Evolutionary conservation across 345 rosid genomes (phyloP), one percentile per base, ranked within the genome.

Genomic region (Pelargonium nanum): DNA sequence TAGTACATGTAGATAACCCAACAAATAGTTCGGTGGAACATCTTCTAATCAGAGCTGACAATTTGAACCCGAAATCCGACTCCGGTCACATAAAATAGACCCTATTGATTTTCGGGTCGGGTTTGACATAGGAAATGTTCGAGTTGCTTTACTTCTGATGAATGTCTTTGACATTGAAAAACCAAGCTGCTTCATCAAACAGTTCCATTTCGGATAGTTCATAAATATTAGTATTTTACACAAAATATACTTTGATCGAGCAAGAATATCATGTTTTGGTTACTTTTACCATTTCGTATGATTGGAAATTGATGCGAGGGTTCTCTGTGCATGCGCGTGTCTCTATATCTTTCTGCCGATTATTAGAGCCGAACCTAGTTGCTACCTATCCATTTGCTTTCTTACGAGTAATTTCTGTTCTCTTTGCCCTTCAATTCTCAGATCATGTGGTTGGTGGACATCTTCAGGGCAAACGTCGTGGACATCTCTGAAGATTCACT

Each of bases 371-470:
- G 45, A 34, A 34, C 45, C 45, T 34, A 9, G 45, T 34, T 9
- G 10, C 45, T 34, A 34, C 45, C 45, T 5, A 34, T 34, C 12
- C 1, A 4, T 34, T 9, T 34, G 32, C n/a, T 5, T 10, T 34
- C 13, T 34, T 10, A 34, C 10, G 1, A 10, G 12, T 34, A 34
- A 5, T 4, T 4, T 34, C 1, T 10, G 12, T 34, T 10, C 12
- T 34, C 4, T 34, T 34, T 34, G 45, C 12, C 12, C 45, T 34
- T 34, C 45, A 34, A 65, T 75, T 22, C 73, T 55, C 81, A 92
- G 99, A 79, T 93, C 57, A 89, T 83, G 97, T 84, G 91, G 96
- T 71, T 93, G 63, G 90, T 84, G 68, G 94, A 81, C 68, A 89
- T 89, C 63, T 93, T 93, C 72, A 77, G 99, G 75, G 97, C 87